Base-by-base conservation (phyloP, 2,329 filamentous ascomycete species). In the Phyllosticta paracitricarpa region DNA sequence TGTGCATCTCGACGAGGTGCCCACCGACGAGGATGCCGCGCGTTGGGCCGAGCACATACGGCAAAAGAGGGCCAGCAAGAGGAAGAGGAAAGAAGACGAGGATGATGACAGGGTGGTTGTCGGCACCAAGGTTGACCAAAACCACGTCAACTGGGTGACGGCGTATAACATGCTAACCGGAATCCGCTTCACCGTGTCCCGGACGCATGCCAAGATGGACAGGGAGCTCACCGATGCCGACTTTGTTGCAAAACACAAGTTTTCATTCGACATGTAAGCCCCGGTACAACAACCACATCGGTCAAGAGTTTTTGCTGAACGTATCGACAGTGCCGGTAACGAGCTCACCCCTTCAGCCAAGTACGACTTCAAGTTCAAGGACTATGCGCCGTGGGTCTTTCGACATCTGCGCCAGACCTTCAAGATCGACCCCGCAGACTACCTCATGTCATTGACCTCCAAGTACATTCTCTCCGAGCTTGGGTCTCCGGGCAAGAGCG, bases 341-440 rank as follows among this genome's bases (percentile, higher is more conserved):
- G 94, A 99, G 79, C 81, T 99, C 73, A 96, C 96, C 4, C 94
- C 94, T 24, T 97, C 93, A 64, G 92, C 94, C 67, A 97, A 99
- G 77, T 99, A 99, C 79, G 94, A 99, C 78, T 99, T 99, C 85
- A 99, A 99, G 76, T 99, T 99, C 82, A 99, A 99, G 79, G 94
- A 99, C 77, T 99, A 99, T 75, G 93, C 93, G n/a, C 94, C 94
- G 62, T 97, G 93, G 92, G 94, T 99, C 63, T 99, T 99, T 77
- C 90, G 94, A 69, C 90, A 91, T 76, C 82, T 99, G 53, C 89
- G 94, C 66, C 81, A 85, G 56, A 88, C 88, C 65, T 99, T 99
- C 78, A 86, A 88, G 68, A 84, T 97, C 61, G 94, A 99, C 72
- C 94, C 94, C 24, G 94, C 93, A 67, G 94, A 99, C 75, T 99